Conservation (phyloP, 192 early-diverging fungal species). For the Coemansia sp. region DNA sequence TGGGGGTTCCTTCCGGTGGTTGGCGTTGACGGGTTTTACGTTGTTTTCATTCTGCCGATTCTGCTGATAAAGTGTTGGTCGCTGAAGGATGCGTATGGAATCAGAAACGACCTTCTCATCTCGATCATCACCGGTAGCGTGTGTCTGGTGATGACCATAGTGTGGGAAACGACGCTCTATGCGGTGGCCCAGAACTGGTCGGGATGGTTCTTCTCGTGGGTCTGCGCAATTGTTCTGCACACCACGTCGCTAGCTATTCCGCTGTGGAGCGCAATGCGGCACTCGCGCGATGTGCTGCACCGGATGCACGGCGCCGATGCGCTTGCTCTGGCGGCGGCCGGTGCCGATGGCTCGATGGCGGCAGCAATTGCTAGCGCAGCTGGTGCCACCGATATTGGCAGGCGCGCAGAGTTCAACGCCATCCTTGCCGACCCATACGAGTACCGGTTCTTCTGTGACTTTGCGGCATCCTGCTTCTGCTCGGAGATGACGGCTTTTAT, state of each 20-base stretch:
- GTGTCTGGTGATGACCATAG: conserved; percentile 18
- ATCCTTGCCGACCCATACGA: conserved; percentile 43
- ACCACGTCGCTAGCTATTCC: conserved; percentile 31
- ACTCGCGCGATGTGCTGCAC: conserved; percentile 39
- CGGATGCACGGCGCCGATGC: conserved; percentile 41
- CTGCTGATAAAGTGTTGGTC: conserved; percentile 36
- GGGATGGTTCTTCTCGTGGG: conserved; percentile 45
- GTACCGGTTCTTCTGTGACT: conserved; percentile 51
- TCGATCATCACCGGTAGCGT: conserved; percentile 22
- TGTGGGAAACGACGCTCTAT: conserved; percentile 38
- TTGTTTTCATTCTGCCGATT: conserved; percentile 27
- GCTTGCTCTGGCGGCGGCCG: background rate
- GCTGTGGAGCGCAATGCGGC: conserved; percentile 31
- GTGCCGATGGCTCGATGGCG: conserved; percentile 20
- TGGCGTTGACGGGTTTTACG: conserved; percentile 12
- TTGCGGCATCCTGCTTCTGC: conserved; percentile 54
- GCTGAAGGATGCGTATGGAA: conserved; percentile 44
- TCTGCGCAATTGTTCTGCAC: conserved; percentile 31
- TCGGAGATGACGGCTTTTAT: conserved; percentile 50
- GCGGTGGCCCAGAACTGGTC: conserved; percentile 27
- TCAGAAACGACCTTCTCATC: conserved; percentile 42
- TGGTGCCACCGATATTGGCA: conserved; percentile 22
- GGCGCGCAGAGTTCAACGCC: conserved; percentile 38
- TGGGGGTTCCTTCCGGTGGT: conserved; percentile 44
- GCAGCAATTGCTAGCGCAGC: conserved; percentile 28